Percentiles rank a stretch among this genome's conserved stretches.
Conservation (phyloP, 75 land plant species). For the Picea glauca region DNA sequence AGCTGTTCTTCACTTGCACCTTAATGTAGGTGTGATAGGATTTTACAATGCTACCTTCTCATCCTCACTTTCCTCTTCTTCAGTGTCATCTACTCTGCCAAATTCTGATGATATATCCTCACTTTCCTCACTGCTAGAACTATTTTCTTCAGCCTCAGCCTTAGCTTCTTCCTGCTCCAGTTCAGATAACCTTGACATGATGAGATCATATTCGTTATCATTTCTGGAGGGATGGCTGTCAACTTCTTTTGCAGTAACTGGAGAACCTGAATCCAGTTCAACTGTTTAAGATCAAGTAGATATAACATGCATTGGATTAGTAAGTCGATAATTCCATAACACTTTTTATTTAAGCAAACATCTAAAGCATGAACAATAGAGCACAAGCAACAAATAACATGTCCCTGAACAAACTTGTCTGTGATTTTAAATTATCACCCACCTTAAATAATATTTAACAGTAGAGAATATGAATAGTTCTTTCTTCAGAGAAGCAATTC, state of each 20-base stretch:
- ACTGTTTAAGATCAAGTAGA: neutral
- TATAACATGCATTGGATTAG: neutral
- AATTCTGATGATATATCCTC: slow-evolving; percentile 5
- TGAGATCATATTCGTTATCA: slow-evolving; percentile 41
- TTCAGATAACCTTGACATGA: slow-evolving; percentile 46
- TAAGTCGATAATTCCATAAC: neutral
- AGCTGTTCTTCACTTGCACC: neutral
- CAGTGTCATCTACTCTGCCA: slow-evolving; percentile 11
- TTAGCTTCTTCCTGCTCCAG: slow-evolving; percentile 47
- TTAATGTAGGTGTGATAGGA: neutral
- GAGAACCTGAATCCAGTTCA: slow-evolving; percentile 5
- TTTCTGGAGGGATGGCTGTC: slow-evolving; percentile 3
- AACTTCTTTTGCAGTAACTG: slow-evolving; percentile 11
- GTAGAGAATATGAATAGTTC: too few species aligned
- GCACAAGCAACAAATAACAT: neutral
- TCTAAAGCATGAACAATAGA: slow-evolving; percentile 1
- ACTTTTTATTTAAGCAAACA: neutral
- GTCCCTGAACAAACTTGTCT: neutral
- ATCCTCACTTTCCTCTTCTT: slow-evolving; percentile 13
- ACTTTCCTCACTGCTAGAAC: slow-evolving; percentile 11
- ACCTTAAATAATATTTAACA: neutral
- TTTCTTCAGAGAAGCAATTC: too few species aligned
- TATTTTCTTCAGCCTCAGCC: slow-evolving; percentile 26
- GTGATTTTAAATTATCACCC: neutral
- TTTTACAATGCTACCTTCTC: neutral